Percentiles rank a stretch among this genome's conserved stretches.
Conservation (phyloP, 768 basidiomycete species). For the Chiua virens region DNA sequence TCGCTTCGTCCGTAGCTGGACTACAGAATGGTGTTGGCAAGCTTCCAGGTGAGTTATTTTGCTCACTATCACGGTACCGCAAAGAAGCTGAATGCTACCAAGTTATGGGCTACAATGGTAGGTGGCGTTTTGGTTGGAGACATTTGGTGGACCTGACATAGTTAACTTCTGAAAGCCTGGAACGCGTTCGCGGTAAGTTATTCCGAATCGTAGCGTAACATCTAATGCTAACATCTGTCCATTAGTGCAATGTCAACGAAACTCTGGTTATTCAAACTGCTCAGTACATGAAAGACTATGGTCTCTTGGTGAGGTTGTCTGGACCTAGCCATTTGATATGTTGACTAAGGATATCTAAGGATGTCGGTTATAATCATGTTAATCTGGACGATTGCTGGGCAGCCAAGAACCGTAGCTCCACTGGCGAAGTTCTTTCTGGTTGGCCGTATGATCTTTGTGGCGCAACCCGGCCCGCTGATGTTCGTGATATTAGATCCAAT, state of each 20-base stretch:
- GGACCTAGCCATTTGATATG: not conserved
- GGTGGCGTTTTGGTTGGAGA: not conserved
- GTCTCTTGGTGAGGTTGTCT: conserved; percentile 41
- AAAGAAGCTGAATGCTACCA: conserved; percentile 7
- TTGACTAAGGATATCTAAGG: conserved; percentile 32
- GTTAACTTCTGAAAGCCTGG: conserved; percentile 47
- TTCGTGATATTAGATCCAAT: conserved; percentile 37
- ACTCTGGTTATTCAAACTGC: conserved; percentile 50
- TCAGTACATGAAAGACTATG: conserved; percentile 49
- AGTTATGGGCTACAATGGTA: conserved; percentile 35
- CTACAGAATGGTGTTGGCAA: conserved; percentile 32
- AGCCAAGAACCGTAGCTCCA: conserved; percentile 48
- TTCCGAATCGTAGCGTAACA: not conserved
- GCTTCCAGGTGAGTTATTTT: conserved; percentile 26
- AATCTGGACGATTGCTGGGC: conserved; percentile 69
- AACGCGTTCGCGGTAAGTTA: conserved; percentile 58
- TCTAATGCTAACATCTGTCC: not conserved
- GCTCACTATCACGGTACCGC: not conserved
- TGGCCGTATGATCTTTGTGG: conserved; percentile 8
- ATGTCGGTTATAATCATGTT: conserved; percentile 56
- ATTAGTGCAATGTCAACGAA: conserved; percentile 59
- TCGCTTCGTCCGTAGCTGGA: conserved; percentile 14
- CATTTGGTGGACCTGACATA: conserved; percentile 1
- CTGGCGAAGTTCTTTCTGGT: conserved; percentile 59
- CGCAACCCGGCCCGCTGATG: not conserved